A percentile compares a stretch with the other conserved stretches of the same genome.
Conservation (phyloP, 768 basidiomycete genomes). For the Tylopilus balloui region DNA sequence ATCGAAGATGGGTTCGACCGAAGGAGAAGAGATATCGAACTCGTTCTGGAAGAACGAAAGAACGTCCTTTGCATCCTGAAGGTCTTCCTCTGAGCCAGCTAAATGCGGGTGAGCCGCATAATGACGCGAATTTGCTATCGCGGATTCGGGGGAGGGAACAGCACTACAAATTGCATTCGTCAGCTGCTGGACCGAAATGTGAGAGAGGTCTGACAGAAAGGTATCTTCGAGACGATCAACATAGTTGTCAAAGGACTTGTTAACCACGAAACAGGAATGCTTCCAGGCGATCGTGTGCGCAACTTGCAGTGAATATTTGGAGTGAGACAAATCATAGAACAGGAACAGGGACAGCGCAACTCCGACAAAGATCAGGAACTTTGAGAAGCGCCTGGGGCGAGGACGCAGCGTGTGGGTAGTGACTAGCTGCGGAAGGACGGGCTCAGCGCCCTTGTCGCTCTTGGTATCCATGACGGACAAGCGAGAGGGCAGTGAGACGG, state of each 20-base stretch:
- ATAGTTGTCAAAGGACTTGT: slow-evolving; percentile 13
- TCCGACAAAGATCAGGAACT: slow-evolving; percentile 2
- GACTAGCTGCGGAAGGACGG: slow-evolving; percentile 11
- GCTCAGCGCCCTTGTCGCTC: slow-evolving; percentile 5
- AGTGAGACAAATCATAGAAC: neutral
- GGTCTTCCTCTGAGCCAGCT: slow-evolving; percentile 60
- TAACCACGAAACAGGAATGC: slow-evolving; percentile 4
- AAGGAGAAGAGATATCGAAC: slow-evolving; percentile 46
- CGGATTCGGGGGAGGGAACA: slow-evolving; percentile 54
- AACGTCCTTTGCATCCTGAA: slow-evolving; percentile 60
- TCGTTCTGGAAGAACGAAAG: slow-evolving; percentile 65
- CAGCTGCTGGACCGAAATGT: neutral
- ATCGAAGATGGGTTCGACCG: slow-evolving; percentile 51
- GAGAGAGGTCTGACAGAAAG: slow-evolving; percentile 32
- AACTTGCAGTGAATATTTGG: neutral
- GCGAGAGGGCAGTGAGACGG: neutral
- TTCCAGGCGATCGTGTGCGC: slow-evolving; percentile 2
- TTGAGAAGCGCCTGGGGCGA: slow-evolving; percentile 2
- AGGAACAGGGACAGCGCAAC: neutral
- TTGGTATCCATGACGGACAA: slow-evolving; percentile 16
- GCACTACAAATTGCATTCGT: slow-evolving; percentile 34
- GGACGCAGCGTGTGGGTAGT: neutral
- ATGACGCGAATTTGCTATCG: slow-evolving; percentile 49
- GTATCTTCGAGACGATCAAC: slow-evolving; percentile 24
- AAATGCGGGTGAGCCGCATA: slow-evolving; percentile 71